phyloP scores from a whole-genome alignment of 2,329 filamentous ascomycete species.

The Davidsoniella neocaledoniae region DNA sequence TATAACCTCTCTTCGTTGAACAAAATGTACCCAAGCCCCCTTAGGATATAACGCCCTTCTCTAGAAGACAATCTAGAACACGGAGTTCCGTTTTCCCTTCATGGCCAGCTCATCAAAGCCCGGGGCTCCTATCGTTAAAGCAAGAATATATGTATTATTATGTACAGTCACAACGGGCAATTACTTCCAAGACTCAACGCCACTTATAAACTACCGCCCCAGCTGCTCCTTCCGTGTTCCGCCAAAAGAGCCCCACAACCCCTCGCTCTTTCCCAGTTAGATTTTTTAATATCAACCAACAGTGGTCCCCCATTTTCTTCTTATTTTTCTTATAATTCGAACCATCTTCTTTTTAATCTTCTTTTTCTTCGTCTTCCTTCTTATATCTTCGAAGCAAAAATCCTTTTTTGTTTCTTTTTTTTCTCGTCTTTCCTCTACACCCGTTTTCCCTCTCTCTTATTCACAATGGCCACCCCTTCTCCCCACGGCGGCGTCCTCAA shows the following conservation, averaged over 20 bases:
- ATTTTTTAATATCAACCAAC: conserved; percentile 5
- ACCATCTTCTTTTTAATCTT: conserved; percentile 12
- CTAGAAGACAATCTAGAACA: too few species aligned
- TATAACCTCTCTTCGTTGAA: too few species aligned
- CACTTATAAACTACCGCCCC: conserved; percentile 4
- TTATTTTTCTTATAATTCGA: neutral
- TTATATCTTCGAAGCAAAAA: neutral
- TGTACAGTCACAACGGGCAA: too few species aligned
- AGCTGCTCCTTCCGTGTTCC: conserved; percentile 3
- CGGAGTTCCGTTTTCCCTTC: too few species aligned
- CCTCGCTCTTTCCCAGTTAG: neutral
- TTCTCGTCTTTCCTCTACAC: neutral
- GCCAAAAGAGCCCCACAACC: conserved; percentile 2
- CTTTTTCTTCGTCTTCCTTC: conserved; percentile 10
- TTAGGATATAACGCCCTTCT: too few species aligned
- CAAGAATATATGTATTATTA: too few species aligned
- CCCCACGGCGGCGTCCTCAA: conserved; percentile 90
- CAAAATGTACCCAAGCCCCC: too few species aligned
- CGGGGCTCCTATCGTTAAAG: too few species aligned
- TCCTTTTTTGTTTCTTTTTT: neutral
- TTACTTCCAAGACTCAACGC: neutral
- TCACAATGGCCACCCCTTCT: conserved; percentile 43
- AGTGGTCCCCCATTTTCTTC: neutral
- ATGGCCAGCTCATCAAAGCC: too few species aligned
- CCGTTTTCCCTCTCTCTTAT: neutral